These are phyloP conservation scores for Mrakia blollopis DNA, from an alignment of 768 basidiomycete genomes.

Conservation along the genomic window DNA sequence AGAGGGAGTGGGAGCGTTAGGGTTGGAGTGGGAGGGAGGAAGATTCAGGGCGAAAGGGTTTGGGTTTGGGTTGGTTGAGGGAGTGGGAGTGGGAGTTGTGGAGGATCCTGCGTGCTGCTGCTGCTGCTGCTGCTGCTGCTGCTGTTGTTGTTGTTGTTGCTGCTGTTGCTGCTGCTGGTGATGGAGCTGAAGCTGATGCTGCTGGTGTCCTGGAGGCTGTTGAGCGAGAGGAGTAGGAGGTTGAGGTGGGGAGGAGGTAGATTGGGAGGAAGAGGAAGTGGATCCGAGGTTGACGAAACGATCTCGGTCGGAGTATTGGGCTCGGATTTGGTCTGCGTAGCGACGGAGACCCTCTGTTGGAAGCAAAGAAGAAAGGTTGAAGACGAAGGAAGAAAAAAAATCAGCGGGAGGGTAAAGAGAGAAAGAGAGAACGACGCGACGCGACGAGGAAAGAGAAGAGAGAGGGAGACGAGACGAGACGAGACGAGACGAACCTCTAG, in stretches of 20 bases:
- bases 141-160: background rate
- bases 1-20: too few relatives aligned
- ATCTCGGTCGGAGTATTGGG: background rate
- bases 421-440: background rate
- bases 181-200: background rate
- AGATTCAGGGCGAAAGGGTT: too few relatives aligned
- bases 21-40: too few relatives aligned
- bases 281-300: background rate
- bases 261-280: background rate
- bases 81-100: background rate
- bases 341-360: slow-evolving; percentile 14
- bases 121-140: background rate
- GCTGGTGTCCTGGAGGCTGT: background rate
- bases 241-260: background rate
- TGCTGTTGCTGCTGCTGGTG: background rate
- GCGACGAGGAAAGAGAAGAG: background rate
- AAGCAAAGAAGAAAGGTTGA: background rate
- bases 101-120: background rate
- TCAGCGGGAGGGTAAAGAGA: background rate
- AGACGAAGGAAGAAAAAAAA: background rate
- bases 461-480: background rate
- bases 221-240: background rate
- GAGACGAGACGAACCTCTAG: background rate
- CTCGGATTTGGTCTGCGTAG: background rate
- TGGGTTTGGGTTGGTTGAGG: too few relatives aligned